Conservation (phyloP, 805 yeast genomes). For the Saccharomycopsis oosterbeekiorum region DNA sequence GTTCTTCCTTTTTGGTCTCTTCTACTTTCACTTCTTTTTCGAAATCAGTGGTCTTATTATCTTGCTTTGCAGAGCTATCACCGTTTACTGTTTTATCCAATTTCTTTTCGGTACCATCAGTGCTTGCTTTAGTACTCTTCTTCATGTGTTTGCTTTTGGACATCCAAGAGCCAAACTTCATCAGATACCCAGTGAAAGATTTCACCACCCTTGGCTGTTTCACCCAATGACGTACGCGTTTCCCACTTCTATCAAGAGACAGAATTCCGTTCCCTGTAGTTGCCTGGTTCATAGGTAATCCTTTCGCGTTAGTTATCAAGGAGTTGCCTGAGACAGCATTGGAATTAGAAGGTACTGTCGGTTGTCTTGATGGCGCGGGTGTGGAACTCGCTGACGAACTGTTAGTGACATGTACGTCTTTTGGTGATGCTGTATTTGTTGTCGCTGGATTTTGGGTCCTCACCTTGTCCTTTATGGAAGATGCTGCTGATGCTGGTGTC, state of each 20-base stretch:
- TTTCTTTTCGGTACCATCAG: background rate
- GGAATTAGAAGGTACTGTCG: background rate
- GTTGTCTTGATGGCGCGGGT: background rate
- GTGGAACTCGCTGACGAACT: background rate
- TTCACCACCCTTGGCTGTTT: conserved; percentile 30
- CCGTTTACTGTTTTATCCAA: background rate
- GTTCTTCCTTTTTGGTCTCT: background rate
- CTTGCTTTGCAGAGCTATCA: background rate
- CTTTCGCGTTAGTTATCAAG: conserved; percentile 1
- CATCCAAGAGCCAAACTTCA: conserved; percentile 21
- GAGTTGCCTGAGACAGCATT: background rate
- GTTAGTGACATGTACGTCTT: background rate
- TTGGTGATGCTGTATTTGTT: background rate
- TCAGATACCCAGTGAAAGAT: conserved; percentile 37
- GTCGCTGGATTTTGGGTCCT: background rate
- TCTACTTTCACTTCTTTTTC: background rate
- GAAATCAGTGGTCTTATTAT: too few species aligned
- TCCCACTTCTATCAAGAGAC: conserved; percentile 33
- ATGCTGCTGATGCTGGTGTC: background rate
- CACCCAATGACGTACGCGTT: conserved; percentile 36
- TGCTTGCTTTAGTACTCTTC: background rate
- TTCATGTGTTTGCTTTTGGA: background rate
- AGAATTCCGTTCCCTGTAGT: background rate
- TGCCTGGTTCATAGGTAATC: conserved; percentile 11
- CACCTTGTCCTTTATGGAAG: background rate